Base-by-base conservation (phyloP, 176 grass and related monocot genomes). In the Avena atlantica region DNA sequence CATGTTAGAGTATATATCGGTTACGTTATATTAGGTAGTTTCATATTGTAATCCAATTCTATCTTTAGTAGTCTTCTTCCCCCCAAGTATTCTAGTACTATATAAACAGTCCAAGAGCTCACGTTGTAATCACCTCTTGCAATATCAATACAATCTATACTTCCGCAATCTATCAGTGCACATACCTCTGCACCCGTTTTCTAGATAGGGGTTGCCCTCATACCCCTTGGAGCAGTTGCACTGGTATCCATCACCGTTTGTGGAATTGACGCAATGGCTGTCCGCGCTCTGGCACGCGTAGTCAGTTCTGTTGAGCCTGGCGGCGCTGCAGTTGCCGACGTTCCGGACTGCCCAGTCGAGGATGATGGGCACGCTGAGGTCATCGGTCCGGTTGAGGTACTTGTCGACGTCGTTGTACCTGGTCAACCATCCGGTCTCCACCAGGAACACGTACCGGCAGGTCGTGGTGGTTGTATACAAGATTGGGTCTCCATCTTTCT, bases 261-360 rank as follows among this genome's bases (percentile, higher is more conserved):
- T 11, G 14, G 73, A 76, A 4, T 31, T 9, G 12, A n/a, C 9
- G 67, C 91, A 95, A 1, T 23, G 0, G 29, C 82, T 84, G 62
- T 71, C 25, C 0, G 2, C 0, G 25, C 87, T 89, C 34, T 12
- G 78, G 67, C 93, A 95, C 1, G 91, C 93, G 37, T 82, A 95
- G 63, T 71, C 75, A 0, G 89, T 89, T 13, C 8, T 2, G 40
- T 93, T 91, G 1, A 44, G 72, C n/a, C 0, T 15, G 19, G 91
- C 93, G 1, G 52, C 16, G 4, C 78, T 78, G 69, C 91, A 92
- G 52, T 88, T 90, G 29, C 19, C 24, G 37, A 74, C 69, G 37
- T 91, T 85, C 40, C 76, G 61, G 50, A 95, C 19, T 3, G 91
- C 91, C 91, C 93, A 95, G 37, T 95, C 91, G n/a, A 95, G 36